Percentiles rank a stretch among this genome's conserved stretches.
Evolutionary conservation across 2,329 filamentous ascomycete genomes (phyloP).

Genomic region (Penicillium sp.): DNA sequence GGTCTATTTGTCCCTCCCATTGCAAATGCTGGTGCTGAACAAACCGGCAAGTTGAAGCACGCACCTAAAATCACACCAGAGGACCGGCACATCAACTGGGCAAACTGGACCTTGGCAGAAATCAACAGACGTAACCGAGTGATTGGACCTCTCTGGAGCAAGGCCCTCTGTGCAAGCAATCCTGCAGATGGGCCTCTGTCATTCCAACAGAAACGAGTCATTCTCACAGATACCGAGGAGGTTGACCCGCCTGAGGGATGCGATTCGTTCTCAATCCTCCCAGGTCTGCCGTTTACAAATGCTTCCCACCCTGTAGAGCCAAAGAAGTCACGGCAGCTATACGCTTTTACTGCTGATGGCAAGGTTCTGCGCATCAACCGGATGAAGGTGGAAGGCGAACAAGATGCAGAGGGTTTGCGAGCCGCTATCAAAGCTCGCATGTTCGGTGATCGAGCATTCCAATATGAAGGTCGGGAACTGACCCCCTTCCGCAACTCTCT

Average conservation of each 20-base stretch:
- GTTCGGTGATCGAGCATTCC: conserved; percentile 33
- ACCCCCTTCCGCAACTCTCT: conserved; percentile 39
- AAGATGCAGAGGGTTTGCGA: conserved; percentile 35
- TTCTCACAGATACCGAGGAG: conserved; percentile 40
- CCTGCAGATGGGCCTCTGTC: conserved; percentile 15
- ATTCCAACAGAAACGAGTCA: conserved; percentile 37
- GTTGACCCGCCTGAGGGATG: conserved; percentile 28
- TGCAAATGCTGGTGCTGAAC: conserved; percentile 29
- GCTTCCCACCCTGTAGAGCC: conserved; percentile 27
- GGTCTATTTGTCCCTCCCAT: conserved; percentile 66
- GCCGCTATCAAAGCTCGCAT: conserved; percentile 44
- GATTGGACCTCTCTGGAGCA: conserved; percentile 67
- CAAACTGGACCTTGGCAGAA: conserved; percentile 52
- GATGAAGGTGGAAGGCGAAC: conserved; percentile 44
- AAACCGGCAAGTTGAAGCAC: conserved; percentile 43
- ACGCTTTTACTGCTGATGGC: conserved; percentile 40
- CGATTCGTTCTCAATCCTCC: conserved; percentile 30
- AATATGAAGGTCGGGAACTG: conserved; percentile 26
- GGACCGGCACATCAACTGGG: conserved; percentile 65
- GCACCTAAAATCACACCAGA: conserved; percentile 72
- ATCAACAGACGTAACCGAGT: conserved; percentile 59
- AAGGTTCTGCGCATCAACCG: conserved; percentile 38
- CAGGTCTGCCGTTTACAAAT: conserved; percentile 41
- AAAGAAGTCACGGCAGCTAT: conserved; percentile 32
- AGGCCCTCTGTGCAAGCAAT: conserved; percentile 30